Conservation (phyloP, 2,329 filamentous ascomycete genomes). For the Chaetomiaceae sp. region DNA sequence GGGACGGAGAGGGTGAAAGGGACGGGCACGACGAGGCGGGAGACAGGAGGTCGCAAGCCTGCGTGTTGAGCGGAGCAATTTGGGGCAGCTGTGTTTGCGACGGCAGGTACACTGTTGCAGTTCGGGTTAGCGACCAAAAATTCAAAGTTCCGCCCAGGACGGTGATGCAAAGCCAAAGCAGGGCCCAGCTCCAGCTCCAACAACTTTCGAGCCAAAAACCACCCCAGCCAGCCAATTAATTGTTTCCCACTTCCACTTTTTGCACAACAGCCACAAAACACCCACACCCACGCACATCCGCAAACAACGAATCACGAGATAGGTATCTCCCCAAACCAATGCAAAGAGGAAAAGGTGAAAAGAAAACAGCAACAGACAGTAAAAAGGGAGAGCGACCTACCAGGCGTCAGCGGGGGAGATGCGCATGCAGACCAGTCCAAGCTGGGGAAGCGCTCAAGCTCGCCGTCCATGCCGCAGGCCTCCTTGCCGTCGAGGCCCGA, state of each 20-base stretch:
- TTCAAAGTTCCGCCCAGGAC: conserved; percentile 8
- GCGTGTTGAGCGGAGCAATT: conserved; percentile 57
- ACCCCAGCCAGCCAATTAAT: no score
- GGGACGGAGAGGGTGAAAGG: conserved; percentile 80
- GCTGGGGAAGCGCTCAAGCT: conserved; percentile 66
- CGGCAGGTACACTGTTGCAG: conserved; percentile 42
- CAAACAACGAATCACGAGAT: no score
- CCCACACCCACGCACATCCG: no score
- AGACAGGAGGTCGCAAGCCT: conserved; percentile 65
- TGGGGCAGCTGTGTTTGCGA: conserved; percentile 41
- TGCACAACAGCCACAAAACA: neutral
- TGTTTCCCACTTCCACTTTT: no score
- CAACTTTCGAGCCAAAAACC: no score
- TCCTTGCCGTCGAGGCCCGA: conserved; percentile 68
- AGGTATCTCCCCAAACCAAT: no score
- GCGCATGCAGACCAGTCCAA: conserved; percentile 72
- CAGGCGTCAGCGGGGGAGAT: conserved; percentile 85
- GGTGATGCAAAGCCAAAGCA: neutral
- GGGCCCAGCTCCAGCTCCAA: neutral
- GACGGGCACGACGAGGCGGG: conserved; percentile 77
- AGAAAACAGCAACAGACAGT: no score
- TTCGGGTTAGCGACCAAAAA: conserved; percentile 32
- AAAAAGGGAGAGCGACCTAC: conserved; percentile 44
- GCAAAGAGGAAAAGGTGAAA: no score
- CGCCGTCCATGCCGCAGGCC: conserved; percentile 63